Evolutionary conservation across 306 rosid species (phyloP).

Genomic region (Oxytropis ochrocephala): DNA sequence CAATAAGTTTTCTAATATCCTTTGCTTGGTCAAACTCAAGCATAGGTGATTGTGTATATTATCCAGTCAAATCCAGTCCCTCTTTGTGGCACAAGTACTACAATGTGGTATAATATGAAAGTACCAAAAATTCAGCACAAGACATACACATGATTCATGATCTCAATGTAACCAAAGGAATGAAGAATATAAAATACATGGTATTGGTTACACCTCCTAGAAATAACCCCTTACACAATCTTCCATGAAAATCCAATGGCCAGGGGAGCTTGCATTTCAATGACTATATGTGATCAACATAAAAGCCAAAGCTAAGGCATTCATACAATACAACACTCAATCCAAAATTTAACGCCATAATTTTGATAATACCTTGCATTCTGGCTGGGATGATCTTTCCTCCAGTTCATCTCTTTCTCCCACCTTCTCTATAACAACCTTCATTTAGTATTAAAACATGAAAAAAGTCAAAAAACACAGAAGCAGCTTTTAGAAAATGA

Average conservation of each 20-base stretch:
- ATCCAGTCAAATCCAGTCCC: not conserved
- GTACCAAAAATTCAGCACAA: conserved; percentile 12
- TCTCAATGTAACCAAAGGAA: not conserved
- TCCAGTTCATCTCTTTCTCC: conserved; percentile 46
- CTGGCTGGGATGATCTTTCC: conserved; percentile 50
- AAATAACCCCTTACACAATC: not conserved
- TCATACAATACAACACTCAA: conserved; percentile 10
- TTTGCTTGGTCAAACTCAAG: not conserved
- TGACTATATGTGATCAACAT: not conserved
- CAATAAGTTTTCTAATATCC: not conserved
- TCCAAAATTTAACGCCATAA: conserved; percentile 13
- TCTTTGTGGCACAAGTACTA: not conserved
- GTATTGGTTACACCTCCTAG: not conserved
- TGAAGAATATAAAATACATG: not conserved
- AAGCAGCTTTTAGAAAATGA: conserved; percentile 18
- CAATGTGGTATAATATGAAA: not conserved
- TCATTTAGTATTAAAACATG: conserved; percentile 22
- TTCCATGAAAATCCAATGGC: not conserved
- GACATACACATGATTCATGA: not conserved
- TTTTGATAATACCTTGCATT: conserved; percentile 74
- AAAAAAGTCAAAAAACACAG: conserved; percentile 17
- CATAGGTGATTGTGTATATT: not conserved
- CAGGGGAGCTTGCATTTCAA: not conserved
- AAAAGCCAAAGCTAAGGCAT: not conserved
- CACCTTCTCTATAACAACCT: conserved; percentile 50